Base-by-base conservation (phyloP, 1,139 yeast species). In the Magnusiomyces fungicola region DNA sequence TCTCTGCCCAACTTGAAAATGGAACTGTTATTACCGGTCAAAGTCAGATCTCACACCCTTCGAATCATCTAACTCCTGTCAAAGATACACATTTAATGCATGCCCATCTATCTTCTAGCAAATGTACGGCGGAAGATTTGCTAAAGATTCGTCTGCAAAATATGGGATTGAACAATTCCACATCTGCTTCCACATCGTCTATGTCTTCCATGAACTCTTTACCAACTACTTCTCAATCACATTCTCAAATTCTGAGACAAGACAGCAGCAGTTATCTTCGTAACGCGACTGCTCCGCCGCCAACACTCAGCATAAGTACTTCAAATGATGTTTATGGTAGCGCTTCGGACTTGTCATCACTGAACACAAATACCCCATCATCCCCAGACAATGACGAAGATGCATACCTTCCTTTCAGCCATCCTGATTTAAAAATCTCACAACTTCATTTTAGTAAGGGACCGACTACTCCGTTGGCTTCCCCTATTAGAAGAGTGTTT, bases 41-140 rank as follows among this genome's bases (percentile, higher is more conserved):
- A 64, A 83, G 94, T 2, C 96, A 89, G 61, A 90, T 90, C 7
- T 88, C 96, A 0, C 97, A 90, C 65, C 97, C 97, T 1, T 69
- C 65, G 1, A 23, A 23, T 22, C 43, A 39, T n/a, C 18, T 39
- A 9, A 39, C 43, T 22, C 43, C 43, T 18, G 43, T 39, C 12
- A 39, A 39, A 7, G 21, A 39, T 39, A 10, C 25, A 3, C 22
- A 21, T 34, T 32, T n/a, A n/a, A n/a, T n/a, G n/a, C n/a, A n/a
- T n/a, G n/a, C n/a, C n/a, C n/a, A n/a, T n/a, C n/a, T n/a, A n/a
- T 32, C 34, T 18, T 32, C 34, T 4, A 32, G 16, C 25, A 14
- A 34, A n/a, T 3, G 22, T 19, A 4, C n/a, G 14, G 4, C 41
- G 3, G 41, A 37, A 21, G 41, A 37, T 27, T n/a, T n/a, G n/a